Evolutionary conservation across 805 yeast species (phyloP).

Genomic region (Sugiyamaella lignohabitans): DNA sequence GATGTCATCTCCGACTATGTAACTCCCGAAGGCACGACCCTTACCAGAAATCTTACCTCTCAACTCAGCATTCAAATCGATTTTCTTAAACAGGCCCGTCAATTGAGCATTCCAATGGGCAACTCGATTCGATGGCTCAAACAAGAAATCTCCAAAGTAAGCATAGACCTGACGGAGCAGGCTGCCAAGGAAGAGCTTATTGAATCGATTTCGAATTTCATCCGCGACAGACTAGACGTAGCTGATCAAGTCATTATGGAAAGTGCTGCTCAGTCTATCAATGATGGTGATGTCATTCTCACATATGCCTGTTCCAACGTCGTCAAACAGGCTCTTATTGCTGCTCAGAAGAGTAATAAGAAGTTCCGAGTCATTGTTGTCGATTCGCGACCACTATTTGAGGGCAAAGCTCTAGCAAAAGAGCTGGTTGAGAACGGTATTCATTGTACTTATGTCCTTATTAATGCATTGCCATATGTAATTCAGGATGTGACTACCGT

Average conservation of each 20-base stretch:
- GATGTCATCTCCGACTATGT: constrained; percentile 69
- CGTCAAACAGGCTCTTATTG: constrained; percentile 64
- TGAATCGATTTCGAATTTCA: constrained; percentile 69
- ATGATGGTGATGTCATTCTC: constrained; percentile 68
- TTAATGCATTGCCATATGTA: constrained; percentile 72
- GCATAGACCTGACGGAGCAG: constrained; percentile 61
- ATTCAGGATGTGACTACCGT: constrained; percentile 85
- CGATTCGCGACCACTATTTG: constrained; percentile 90
- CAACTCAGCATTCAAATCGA: constrained; percentile 91
- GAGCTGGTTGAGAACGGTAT: constrained; percentile 58
- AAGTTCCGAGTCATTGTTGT: constrained; percentile 75
- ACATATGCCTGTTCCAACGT: constrained; percentile 89
- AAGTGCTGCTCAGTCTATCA: constrained; percentile 69
- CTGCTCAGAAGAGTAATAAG: constrained; percentile 54
- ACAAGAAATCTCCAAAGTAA: constrained; percentile 79
- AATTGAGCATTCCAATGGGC: constrained; percentile 91
- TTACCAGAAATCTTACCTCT: constrained; percentile 81
- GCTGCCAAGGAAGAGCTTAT: constrained; percentile 60
- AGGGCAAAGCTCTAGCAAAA: constrained; percentile 74
- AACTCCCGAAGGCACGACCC: constrained; percentile 79
- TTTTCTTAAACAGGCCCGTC: constrained; percentile 82
- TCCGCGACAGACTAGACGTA: constrained; percentile 76
- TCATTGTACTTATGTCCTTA: constrained; percentile 68
- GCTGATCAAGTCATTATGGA: constrained; percentile 79
- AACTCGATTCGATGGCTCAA: constrained; percentile 96